phyloP scores from a whole-genome alignment of 192 early-diverging fungal genomes.

The Entomortierella lignicola region DNA sequence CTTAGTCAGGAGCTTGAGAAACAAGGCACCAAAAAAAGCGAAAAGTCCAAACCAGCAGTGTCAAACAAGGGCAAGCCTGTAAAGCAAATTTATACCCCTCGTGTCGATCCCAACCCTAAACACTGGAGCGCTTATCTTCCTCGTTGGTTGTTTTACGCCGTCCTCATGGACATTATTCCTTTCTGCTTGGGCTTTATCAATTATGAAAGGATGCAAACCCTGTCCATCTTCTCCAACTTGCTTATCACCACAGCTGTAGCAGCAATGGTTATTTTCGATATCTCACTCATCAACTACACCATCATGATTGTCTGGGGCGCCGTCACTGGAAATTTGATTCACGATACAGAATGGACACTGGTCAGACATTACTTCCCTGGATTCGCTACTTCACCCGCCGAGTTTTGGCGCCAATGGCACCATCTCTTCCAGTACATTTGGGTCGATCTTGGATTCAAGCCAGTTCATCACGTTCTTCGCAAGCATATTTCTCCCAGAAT shows the following conservation, averaged over 20 bases:
- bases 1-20: conserved; percentile 25
- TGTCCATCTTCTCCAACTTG: conserved; percentile 7
- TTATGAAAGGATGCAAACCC: conserved; percentile 31
- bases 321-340: conserved; percentile 32
- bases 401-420: conserved; percentile 52
- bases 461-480: conserved; percentile 25
- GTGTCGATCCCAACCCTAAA: conserved; percentile 32
- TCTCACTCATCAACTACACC: conserved; percentile 39
- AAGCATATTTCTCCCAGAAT: conserved; percentile 25
- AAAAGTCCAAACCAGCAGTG: neutral
- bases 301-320: conserved; percentile 46
- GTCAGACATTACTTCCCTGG: conserved; percentile 49
- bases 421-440: conserved; percentile 50
- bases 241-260: conserved; percentile 10
- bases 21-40: neutral
- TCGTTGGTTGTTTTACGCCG: conserved; percentile 39
- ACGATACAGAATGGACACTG: conserved; percentile 47
- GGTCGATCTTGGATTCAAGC: conserved; percentile 46
- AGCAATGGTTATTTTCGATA: conserved; percentile 40
- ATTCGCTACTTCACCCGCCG: conserved; percentile 41
- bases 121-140: conserved; percentile 51
- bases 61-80: conserved; percentile 26
- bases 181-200: conserved; percentile 36
- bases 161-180: conserved; percentile 24
- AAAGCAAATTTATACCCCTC: conserved; percentile 29